Base-by-base conservation (phyloP, 2,329 filamentous ascomycete genomes). In the Arthrobotrys entomopaga region DNA sequence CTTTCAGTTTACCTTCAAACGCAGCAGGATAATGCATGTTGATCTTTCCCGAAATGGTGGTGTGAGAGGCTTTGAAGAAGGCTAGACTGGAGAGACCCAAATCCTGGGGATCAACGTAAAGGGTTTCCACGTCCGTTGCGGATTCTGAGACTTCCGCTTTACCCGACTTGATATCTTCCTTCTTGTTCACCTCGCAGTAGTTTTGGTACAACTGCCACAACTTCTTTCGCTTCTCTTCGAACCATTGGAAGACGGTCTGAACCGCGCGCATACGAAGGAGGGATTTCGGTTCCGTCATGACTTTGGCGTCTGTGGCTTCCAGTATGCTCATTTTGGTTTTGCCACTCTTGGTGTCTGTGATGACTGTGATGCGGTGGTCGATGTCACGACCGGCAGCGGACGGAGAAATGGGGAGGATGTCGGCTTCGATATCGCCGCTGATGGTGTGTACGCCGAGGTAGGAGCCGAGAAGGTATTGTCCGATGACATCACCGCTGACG, bases 401-500 rank as follows among this genome's bases (percentile, higher is more conserved):
- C 19, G 70, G 70, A 5, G 70, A 74, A 29, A 74, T 74, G 1
- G 70, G 70, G 26, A 74, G 70, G 15, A 74, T 74, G 22, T 74
- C 70, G 29, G 70, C 70, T 56, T 61, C 65, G 52, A 74, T 74
- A n/a, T 67, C 52, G 29, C 70, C 70, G 63, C 70, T 74, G 24
- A 74, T 67, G 6, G 70, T 67, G 40, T 66, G 63, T 11, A 67
- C 42, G 13, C 63, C 66, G 38, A 74, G 63, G 7, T 49, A 66
- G 11, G 70, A 74, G n/a, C 70, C 70, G 20, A 74, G 58, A 15
- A 74, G 70, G 38, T 74, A 74, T 46, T 74, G 70, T 3, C 70
- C 70, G 63, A 74, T 67, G 24, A 74, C 53, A 15, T 74, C 52
- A 13, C 70, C 70, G 48, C 63, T 67, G 43, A 48, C 49, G 11